phyloP scores from a whole-genome alignment of 768 basidiomycete genomes.

The Suillus decipiens region DNA sequence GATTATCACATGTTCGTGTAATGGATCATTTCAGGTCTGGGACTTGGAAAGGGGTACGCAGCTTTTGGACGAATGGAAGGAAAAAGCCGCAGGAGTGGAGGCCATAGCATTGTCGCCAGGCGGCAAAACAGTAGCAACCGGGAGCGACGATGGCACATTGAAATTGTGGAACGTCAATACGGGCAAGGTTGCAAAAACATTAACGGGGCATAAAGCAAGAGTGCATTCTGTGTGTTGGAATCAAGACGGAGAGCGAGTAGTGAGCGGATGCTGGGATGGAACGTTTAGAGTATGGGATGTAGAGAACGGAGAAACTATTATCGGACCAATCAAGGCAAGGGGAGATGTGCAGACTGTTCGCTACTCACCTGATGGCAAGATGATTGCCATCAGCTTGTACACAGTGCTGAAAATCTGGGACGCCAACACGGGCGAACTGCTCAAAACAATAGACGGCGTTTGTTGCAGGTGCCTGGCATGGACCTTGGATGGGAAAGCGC shows the following conservation, averaged over 20 bases:
- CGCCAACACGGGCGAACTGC: neutral
- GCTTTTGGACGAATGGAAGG: neutral
- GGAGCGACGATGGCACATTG: neutral
- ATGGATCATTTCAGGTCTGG: neutral
- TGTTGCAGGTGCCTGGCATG: neutral
- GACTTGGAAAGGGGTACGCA: neutral
- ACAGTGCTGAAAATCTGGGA: neutral
- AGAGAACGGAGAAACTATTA: neutral
- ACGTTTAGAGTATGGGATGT: neutral
- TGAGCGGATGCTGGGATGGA: too few species aligned
- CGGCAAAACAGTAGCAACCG: neutral
- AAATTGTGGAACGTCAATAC: neutral
- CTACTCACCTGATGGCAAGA: neutral
- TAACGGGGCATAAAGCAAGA: too few species aligned
- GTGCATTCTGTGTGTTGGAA: too few species aligned
- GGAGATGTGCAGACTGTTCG: neutral
- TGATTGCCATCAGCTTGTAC: neutral
- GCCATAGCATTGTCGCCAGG: neutral
- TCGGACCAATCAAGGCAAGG: neutral
- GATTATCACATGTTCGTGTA: neutral
- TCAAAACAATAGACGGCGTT: neutral
- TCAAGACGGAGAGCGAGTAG: too few species aligned
- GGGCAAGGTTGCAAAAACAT: neutral
- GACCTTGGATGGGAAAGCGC: too few species aligned
- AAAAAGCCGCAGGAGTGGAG: neutral